A percentile compares a stretch with the other conserved stretches of the same genome.
Conservation (phyloP, 805 yeast genomes). For the Ogataea pignaliae region DNA sequence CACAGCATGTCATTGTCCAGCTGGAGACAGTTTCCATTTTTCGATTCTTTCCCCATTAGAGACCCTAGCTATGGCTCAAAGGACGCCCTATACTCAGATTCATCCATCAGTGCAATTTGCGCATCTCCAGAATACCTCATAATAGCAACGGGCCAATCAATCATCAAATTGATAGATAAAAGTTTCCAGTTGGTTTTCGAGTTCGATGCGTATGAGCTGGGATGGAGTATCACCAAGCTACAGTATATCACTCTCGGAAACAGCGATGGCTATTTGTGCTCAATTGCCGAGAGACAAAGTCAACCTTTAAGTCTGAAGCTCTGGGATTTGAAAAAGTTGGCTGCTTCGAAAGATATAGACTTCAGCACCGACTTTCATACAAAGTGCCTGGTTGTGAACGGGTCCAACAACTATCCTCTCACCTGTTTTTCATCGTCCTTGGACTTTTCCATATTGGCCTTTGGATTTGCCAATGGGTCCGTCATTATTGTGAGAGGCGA, state of each 20-base stretch:
- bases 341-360: slow-evolving; percentile 29
- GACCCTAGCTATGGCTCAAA: slow-evolving; percentile 72
- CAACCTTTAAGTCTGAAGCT: slow-evolving; percentile 62
- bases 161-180: slow-evolving; percentile 52
- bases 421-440: slow-evolving; percentile 54
- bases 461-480: slow-evolving; percentile 82
- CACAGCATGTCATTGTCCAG: slow-evolving; percentile 27
- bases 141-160: slow-evolving; percentile 50
- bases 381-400: slow-evolving; percentile 59
- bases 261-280: slow-evolving; percentile 44
- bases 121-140: slow-evolving; percentile 54
- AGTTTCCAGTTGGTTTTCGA: slow-evolving; percentile 42
- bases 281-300: slow-evolving; percentile 74
- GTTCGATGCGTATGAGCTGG: slow-evolving; percentile 63
- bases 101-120: slow-evolving; percentile 60
- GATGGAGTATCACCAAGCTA: slow-evolving; percentile 59
- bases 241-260: slow-evolving; percentile 32
- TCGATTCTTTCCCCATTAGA: slow-evolving; percentile 73
- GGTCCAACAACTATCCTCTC: slow-evolving; percentile 73
- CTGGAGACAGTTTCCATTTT: slow-evolving; percentile 75
- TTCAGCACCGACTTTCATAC: slow-evolving; percentile 47
- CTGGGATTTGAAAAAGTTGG: slow-evolving; percentile 63
- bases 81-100: slow-evolving; percentile 73
- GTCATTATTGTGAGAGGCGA: slow-evolving; percentile 86
- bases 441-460: slow-evolving; percentile 59